A percentile compares a stretch with the other conserved stretches of the same genome.
These are phyloP conservation scores for Globisporangium spinosum DNA, from an alignment of 352 stramenopile genomes.

Conservation along the genomic window DNA sequence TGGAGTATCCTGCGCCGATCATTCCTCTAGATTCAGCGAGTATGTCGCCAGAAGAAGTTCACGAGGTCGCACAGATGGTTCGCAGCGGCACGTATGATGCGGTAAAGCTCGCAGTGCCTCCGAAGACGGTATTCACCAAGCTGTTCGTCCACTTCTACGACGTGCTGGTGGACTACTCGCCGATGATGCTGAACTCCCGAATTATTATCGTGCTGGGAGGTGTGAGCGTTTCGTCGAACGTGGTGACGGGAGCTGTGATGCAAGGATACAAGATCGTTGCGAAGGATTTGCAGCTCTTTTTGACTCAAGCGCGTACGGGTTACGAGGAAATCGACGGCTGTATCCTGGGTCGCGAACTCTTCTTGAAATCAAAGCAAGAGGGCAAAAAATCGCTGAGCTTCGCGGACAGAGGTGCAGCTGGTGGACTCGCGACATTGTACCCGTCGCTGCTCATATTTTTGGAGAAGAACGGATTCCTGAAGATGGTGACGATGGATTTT, in stretches of 20 bases:
- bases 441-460: constrained; percentile 76
- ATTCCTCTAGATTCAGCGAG: constrained; percentile 77
- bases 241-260: constrained; percentile 81
- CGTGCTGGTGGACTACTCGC: constrained; percentile 75
- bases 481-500: constrained; percentile 84
- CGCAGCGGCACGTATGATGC: constrained; percentile 35
- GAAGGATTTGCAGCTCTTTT: constrained; percentile 64
- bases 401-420: constrained; percentile 18
- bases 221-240: constrained; percentile 77
- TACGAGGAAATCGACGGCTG: constrained; percentile 74
- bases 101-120: constrained; percentile 59
- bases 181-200: constrained; percentile 52
- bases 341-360: constrained; percentile 67
- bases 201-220: constrained; percentile 75
- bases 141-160: constrained; percentile 87
- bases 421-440: constrained; percentile 29
- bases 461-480: constrained; percentile 78
- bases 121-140: constrained; percentile 87
- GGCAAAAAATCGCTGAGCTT: constrained; percentile 46
- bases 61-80: constrained; percentile 36
- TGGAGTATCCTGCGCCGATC: constrained; percentile 80
- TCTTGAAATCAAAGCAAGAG: constrained; percentile 27
- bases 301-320: constrained; percentile 53
- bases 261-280: constrained; percentile 85
- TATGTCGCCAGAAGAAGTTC: constrained; percentile 53